Evolutionary conservation across 345 rosid genomes (phyloP).

Genomic region (Salix purpurea): DNA sequence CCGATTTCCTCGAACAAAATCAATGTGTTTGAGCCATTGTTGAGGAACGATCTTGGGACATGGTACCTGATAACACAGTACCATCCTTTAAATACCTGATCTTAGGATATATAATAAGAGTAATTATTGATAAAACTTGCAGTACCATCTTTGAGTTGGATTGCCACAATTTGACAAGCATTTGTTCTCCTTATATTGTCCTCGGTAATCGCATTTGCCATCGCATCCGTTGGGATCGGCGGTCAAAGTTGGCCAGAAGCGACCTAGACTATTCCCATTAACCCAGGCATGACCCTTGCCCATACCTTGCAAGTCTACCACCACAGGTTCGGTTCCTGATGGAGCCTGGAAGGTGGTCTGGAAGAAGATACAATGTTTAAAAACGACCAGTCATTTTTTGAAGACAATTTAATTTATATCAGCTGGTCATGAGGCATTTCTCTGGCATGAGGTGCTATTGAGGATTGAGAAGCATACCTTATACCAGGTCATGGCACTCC

Average conservation of each 20-base stretch:
- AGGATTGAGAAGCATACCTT: conserved; percentile 9
- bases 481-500: conserved; percentile 17
- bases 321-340: conserved; percentile 18
- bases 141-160: conserved; percentile 14
- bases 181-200: not conserved
- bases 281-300: conserved; percentile 21
- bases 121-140: too few relatives aligned
- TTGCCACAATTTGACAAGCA: conserved; percentile 7
- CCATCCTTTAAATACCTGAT: too few relatives aligned
- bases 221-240: conserved; percentile 1
- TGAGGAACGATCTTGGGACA: conserved; percentile 11
- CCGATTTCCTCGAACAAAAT: conserved; percentile 18
- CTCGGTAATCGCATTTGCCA: conserved; percentile 10
- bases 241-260: conserved; percentile 1
- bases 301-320: conserved; percentile 17
- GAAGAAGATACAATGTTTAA: too few relatives aligned
- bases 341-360: conserved; percentile 15
- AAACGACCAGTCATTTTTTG: too few relatives aligned
- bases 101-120: too few relatives aligned
- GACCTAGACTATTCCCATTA: conserved; percentile 10
- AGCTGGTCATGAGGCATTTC: not conserved
- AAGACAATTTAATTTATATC: too few relatives aligned
- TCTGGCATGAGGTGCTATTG: not conserved
- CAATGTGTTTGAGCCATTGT: not conserved
- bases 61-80: not conserved